These are phyloP conservation scores for Hevea brasiliensis DNA, from an alignment of 345 rosid genomes.

Conservation along the genomic window DNA sequence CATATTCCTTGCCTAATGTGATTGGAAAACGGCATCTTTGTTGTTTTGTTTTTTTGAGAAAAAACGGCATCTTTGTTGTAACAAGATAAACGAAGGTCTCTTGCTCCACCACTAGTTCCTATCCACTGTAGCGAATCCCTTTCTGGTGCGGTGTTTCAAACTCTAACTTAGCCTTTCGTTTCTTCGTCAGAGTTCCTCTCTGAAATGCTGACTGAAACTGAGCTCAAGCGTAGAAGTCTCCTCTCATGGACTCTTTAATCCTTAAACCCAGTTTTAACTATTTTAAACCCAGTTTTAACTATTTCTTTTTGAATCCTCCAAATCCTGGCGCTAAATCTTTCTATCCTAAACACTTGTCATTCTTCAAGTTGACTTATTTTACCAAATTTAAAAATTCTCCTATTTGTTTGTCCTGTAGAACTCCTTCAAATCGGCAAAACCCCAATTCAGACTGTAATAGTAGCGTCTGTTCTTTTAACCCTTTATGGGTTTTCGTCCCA, in stretches of 20 bases:
- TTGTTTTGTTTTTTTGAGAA: no score
- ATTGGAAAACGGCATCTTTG: constrained; percentile 39
- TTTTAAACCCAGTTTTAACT: constrained; percentile 36
- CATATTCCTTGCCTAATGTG: constrained; percentile 26
- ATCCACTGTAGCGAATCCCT: neutral
- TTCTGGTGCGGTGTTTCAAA: neutral
- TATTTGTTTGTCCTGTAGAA: constrained; percentile 32
- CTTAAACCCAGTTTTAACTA: constrained; percentile 35
- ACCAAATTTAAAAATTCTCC: constrained; percentile 33
- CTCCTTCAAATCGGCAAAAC: constrained; percentile 31
- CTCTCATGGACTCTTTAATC: constrained; percentile 48
- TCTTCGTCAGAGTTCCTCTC: neutral
- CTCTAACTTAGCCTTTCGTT: constrained; percentile 19
- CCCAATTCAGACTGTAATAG: constrained; percentile 18
- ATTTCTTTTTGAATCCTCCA: constrained; percentile 27
- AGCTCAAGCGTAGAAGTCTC: constrained; percentile 15
- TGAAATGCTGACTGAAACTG: constrained; percentile 42
- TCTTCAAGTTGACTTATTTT: constrained; percentile 27
- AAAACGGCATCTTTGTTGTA: constrained; percentile 43
- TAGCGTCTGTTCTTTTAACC: constrained; percentile 25
- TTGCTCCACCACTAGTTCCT: constrained; percentile 31
- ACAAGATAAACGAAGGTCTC: constrained; percentile 25
- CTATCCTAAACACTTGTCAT: constrained; percentile 23
- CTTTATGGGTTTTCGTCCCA: constrained; percentile 39
- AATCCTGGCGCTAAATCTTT: constrained; percentile 7